Base-by-base conservation (phyloP, 148 eudicot genomes). In the Spergularia bocconei region DNA sequence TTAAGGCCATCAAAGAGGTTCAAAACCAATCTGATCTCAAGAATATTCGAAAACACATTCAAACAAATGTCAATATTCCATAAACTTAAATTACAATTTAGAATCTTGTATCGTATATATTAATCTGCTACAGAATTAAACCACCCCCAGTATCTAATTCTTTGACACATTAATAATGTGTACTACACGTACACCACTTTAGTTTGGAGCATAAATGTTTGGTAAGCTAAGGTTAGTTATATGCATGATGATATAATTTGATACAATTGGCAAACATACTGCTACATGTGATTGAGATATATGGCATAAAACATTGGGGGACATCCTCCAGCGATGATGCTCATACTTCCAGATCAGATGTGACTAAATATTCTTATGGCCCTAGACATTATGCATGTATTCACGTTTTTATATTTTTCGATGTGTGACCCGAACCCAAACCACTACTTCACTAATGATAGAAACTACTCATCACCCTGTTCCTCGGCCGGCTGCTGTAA, bases 311-410 rank as follows among this genome's bases (percentile, higher is more conserved):
- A 75, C 25, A 75, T 61, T 63, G 57, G 78, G 79, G 79, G 79
- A 58, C 79, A 48, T 72, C 38, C 25, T 72, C 73, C 83, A 81
- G 80, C 80, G 15, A 71, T 76, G 33, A 63, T 51, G 36, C 39
- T 58, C 59, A 58, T 67, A 67, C 77, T 81, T 48, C 53, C 11
- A 67, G 77, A 77, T 81, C 11, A 67, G 77, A 77, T 81, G 74
- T 72, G 80, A 81, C 69, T 39, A n/a, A 80, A 76, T 77, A 76
- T 80, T 80, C 83, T 54, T 72, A 52, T 71, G 36, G 36, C 48
- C 4, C 7, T 44, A 80, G 80, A 81, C 77, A 77, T 69, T 67
- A 75, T 79, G 52, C 66, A 74, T 79, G 69, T 69, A 61, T 75
- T 79, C 14, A 17, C 50, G 54, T 48, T 62, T 61, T 69, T 29